phyloP scores from a whole-genome alignment of 2,329 filamentous ascomycete species.

The Coniochaeta prunicola region DNA sequence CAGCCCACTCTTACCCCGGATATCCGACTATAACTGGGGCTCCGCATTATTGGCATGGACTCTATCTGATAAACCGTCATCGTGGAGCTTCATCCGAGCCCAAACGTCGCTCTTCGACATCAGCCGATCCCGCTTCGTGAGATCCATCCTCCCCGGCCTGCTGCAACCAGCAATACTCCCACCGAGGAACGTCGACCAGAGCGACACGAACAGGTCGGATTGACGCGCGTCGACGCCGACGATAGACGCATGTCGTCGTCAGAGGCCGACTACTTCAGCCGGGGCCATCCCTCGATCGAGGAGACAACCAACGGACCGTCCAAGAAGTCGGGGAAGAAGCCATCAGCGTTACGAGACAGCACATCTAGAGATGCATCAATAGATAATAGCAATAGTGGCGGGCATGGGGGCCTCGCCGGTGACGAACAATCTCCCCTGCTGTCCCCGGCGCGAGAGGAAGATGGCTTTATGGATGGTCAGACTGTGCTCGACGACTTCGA shows the following conservation, averaged over 20 bases:
- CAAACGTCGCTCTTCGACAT: neutral
- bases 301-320: constrained; percentile 7
- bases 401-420: constrained; percentile 5
- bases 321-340: constrained; percentile 9
- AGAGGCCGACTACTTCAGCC: constrained; percentile 20
- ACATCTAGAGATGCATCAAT: constrained; percentile 13
- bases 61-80: constrained; percentile 1
- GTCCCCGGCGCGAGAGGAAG: constrained; percentile 29
- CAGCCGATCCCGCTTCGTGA: neutral
- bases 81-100: constrained; percentile 1
- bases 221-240: neutral
- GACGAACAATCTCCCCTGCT: constrained; percentile 44
- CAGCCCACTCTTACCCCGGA: neutral
- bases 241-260: constrained; percentile 32
- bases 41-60: neutral
- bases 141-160: neutral
- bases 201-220: neutral
- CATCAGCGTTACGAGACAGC: constrained; percentile 10
- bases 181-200: neutral
- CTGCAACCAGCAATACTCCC: neutral
- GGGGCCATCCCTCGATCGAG: constrained; percentile 19
- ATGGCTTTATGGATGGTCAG: constrained; percentile 24
- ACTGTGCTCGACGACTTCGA: constrained; percentile 32
- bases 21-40: neutral
- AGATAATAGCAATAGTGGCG: constrained; percentile 8